Evolutionary conservation across 1,284 basidiomycete genomes (phyloP).

Genomic region (Boletus semigastroideus): DNA sequence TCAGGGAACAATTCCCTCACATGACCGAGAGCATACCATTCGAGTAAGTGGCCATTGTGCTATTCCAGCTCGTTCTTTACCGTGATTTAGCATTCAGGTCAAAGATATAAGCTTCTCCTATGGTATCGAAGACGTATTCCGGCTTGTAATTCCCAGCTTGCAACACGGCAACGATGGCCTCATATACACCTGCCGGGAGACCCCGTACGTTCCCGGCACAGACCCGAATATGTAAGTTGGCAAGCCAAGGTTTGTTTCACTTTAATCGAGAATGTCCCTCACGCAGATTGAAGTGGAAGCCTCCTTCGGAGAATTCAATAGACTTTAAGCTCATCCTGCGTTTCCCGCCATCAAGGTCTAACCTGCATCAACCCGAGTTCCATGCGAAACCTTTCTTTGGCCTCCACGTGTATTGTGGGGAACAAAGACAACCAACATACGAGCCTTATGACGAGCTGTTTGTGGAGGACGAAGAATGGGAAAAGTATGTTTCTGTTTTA

Average conservation of each 20-base stretch:
- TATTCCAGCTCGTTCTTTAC: constrained; percentile 9
- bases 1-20: constrained; percentile 66
- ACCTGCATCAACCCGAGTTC: constrained; percentile 71
- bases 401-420: constrained; percentile 78
- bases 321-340: constrained; percentile 95
- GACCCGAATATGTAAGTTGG: constrained; percentile 90
- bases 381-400: constrained; percentile 85
- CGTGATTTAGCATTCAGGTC: constrained; percentile 65
- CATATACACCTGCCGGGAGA: constrained; percentile 92
- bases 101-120: constrained; percentile 93
- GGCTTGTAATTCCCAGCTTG: constrained; percentile 81
- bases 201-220: constrained; percentile 87
- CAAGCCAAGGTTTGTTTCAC: constrained; percentile 34
- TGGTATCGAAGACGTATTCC: constrained; percentile 82
- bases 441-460: constrained; percentile 88
- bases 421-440: constrained; percentile 62
- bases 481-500: constrained; percentile 57
- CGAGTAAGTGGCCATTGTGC: constrained; percentile 56
- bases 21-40: constrained; percentile 75
- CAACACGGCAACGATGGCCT: constrained; percentile 96
- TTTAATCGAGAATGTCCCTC: background rate
- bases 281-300: constrained; percentile 97
- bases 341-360: constrained; percentile 70
- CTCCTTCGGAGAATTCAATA: constrained; percentile 95
- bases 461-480: constrained; percentile 92